Evolutionary conservation across 495 filamentous ascomycete species (phyloP), one percentile per base, ranked within the genome.

Genomic region (Pseudotulostoma volvatum): DNA sequence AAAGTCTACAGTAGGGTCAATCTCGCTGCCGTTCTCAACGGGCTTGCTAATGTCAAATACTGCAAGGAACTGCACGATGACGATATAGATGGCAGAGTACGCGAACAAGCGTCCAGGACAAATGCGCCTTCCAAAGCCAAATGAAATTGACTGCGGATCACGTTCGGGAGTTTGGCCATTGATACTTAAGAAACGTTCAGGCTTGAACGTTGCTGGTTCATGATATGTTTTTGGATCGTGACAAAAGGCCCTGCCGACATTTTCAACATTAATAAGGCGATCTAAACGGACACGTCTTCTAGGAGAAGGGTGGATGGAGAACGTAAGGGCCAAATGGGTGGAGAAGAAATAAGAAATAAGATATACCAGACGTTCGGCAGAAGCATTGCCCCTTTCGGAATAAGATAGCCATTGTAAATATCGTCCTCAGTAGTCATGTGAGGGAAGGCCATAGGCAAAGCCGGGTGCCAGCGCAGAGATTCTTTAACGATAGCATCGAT

Each of bases 361-460:
- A 31, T 17, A n/a, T 15, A 60, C 67, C 68, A 71, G 34, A 64
- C 60, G 34, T 69, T 70, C 9, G 59, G 49, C 17, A 72, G 37
- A 0, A 73, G 45, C 2, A 53, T 52, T 3, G 70, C 52, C 16
- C 59, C 55, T 41, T 64, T 66, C 7, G 73, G 70, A 33, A 75
- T 70, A 4, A 57, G 51, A 44, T 62, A 70, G 8, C 67, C 71
- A 1, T 61, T 43, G 31, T 62, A 68, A 8, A 59, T 51, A 43
- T 77, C 70, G 35, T 75, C 74, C n/a, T 66, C 51, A 4, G 59
- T 53, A 1, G 64, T 57, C 3, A 55, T 56, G 45, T 83, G 77
- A 0, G 77, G 70, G 17, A 79, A 52, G 1, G 52, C 56, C 40
- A 63, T 55, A 0, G 71, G 61, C 0, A 40, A 42, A 9, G 66